Percentiles rank a stretch among this genome's conserved stretches.
Conservation (phyloP, 202 grass and related monocot genomes). For the Schoenoplectus tabernaemontani region DNA sequence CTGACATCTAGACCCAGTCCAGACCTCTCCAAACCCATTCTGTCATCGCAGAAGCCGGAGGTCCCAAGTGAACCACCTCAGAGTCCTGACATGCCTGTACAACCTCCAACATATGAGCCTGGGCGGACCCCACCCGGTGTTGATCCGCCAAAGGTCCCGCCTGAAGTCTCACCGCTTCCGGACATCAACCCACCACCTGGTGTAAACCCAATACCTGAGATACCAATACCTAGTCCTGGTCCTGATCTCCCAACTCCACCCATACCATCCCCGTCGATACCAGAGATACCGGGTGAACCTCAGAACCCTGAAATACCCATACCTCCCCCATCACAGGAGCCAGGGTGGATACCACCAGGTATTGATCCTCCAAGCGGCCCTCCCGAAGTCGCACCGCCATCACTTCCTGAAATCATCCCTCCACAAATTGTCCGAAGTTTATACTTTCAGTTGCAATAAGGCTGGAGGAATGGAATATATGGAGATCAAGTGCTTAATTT, state of each 20-base stretch:
- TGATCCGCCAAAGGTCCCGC: not conserved
- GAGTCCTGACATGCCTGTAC: not conserved
- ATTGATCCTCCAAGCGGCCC: conserved; percentile 16
- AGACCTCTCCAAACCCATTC: conserved; percentile 31
- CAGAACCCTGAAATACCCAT: conserved; percentile 25
- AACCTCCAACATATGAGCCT: conserved; percentile 28
- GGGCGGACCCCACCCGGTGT: conserved; percentile 23
- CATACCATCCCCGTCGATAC: conserved; percentile 44
- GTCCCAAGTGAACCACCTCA: not conserved
- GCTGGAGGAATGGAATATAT: not conserved
- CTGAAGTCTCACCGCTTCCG: conserved; percentile 20
- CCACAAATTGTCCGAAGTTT: not conserved
- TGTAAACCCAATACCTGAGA: conserved; percentile 31
- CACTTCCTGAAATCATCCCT: conserved; percentile 4
- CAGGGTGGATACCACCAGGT: conserved; percentile 22
- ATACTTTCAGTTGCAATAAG: not conserved
- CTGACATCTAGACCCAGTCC: conserved; percentile 1
- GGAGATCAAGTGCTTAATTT: not conserved
- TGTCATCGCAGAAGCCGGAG: conserved; percentile 21
- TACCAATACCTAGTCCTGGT: conserved; percentile 14
- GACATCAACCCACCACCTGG: conserved; percentile 30
- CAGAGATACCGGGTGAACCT: conserved; percentile 45
- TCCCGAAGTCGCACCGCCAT: conserved; percentile 15
- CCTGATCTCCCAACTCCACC: conserved; percentile 46
- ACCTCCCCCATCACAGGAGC: conserved; percentile 22